Evolutionary conservation across 768 basidiomycete species (phyloP).

Genomic region (Cystofilobasidium macerans): DNA sequence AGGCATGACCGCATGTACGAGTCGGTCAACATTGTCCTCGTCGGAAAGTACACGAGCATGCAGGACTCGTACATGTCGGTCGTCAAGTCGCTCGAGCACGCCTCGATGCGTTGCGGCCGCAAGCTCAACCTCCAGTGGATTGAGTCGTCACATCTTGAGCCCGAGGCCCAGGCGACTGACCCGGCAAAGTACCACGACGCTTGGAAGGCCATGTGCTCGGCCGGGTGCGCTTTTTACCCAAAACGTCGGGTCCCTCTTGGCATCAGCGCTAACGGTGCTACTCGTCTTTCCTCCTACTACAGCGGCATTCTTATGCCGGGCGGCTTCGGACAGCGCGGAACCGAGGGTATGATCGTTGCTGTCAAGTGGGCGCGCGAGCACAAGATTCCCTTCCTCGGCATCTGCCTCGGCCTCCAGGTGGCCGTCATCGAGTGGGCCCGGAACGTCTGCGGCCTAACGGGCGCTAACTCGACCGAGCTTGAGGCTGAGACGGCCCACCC

Average conservation of each 20-base stretch:
- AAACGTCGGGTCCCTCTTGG: slow-evolving; percentile 17
- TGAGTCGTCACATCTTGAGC: slow-evolving; percentile 77
- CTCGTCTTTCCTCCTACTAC: not conserved
- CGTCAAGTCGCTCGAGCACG: slow-evolving; percentile 90
- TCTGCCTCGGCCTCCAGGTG: slow-evolving; percentile 95
- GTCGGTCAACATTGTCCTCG: slow-evolving; percentile 73
- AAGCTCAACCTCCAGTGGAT: slow-evolving; percentile 54
- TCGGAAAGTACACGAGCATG: slow-evolving; percentile 93
- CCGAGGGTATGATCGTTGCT: slow-evolving; percentile 96
- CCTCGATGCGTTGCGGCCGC: slow-evolving; percentile 79
- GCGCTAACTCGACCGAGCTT: slow-evolving; percentile 80
- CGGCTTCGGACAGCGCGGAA: slow-evolving; percentile 85
- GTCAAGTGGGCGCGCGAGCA: slow-evolving; percentile 95
- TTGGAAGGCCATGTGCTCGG: slow-evolving; percentile 82
- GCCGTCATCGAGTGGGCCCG: slow-evolving; percentile 93
- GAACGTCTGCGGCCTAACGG: slow-evolving; percentile 64
- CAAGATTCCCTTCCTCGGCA: slow-evolving; percentile 85
- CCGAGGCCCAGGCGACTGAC: slow-evolving; percentile 60
- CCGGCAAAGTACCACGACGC: slow-evolving; percentile 91
- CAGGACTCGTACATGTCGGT: slow-evolving; percentile 99
- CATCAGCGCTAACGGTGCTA: not conserved
- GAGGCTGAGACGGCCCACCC: slow-evolving; percentile 50
- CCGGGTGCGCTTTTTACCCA: slow-evolving; percentile 50
- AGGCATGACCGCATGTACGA: slow-evolving; percentile 94
- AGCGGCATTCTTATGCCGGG: slow-evolving; percentile 96